Evolutionary conservation across 225 moss, liverwort and hornwort genomes (phyloP), one percentile per base, ranked within the genome.

Genomic region (Pleurozium schreberi): DNA sequence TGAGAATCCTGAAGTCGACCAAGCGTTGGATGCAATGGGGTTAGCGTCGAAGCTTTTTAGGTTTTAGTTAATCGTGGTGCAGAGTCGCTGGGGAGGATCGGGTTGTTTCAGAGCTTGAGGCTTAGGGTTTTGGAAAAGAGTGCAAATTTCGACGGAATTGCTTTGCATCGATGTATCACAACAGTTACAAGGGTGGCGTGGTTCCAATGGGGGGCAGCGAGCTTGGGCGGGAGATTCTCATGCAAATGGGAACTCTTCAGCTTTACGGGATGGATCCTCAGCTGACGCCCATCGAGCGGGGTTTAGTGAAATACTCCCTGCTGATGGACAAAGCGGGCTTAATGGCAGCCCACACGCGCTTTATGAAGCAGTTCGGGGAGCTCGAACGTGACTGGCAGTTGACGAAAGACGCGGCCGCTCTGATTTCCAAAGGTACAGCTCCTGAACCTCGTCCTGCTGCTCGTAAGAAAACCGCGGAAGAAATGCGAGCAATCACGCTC

Each of bases 361-460:
- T 94, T 36, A 91, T 92, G 94, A 92, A 92, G 75, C 94, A 92
- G 69, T 94, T 94, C 69, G 92, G 94, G 81, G 93, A 93, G 87
- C 89, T 94, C 15, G 94, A 94, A 38, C 92, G 93, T 53, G 94
- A 94, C 89, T 94, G 94, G 94, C 94, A 94, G 84, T 88, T 94
- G 34, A 92, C 93, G 67, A 94, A 94, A 75, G 94, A 92, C 52
- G 90, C 91, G 18, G 80, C 92, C 18, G 81, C 87, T 28, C 34
- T 75, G 57, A 81, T 87, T n/a, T 30, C 59, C 9, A 91, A 90
- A 77, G 67, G 79, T 36, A 82, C 78, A 28, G 65, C 64, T 33
- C 70, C 77, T 64, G 90, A 90, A 69, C 60, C 73, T 50, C 92
- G 93, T 49, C 69, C 83, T 74, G 66, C 83, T 80, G 86, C 53